A percentile compares a stretch with the other conserved stretches of the same genome.
These are phyloP conservation scores for Krasilnikovozyma curviuscula DNA, from an alignment of 768 basidiomycete species.

Conservation along the genomic window DNA sequence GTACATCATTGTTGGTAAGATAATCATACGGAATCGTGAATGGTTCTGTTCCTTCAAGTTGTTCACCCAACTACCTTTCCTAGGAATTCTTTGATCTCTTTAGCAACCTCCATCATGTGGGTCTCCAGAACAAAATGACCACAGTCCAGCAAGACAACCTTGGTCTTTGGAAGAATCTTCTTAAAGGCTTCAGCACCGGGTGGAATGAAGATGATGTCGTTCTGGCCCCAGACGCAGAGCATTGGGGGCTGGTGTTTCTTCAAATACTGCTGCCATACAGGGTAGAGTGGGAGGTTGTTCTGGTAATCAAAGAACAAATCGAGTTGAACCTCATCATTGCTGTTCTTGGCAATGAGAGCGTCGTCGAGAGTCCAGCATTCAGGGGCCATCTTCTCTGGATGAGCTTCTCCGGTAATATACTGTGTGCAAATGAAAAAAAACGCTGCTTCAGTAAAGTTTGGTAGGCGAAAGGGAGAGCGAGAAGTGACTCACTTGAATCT, in stretches of 20 bases:
- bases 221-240: conserved; percentile 35
- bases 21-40: too few relatives aligned
- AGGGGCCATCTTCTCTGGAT: too few relatives aligned
- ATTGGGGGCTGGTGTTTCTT: conserved; percentile 28
- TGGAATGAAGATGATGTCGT: conserved; percentile 32
- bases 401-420: too few relatives aligned
- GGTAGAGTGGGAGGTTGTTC: conserved; percentile 32
- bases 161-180: conserved; percentile 29
- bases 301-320: conserved; percentile 31
- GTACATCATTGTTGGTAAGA: too few relatives aligned
- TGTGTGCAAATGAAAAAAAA: too few relatives aligned
- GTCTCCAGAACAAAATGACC: conserved; percentile 36
- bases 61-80: too few relatives aligned
- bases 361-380: conserved; percentile 30
- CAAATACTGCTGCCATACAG: conserved; percentile 33
- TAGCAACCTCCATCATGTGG: conserved; percentile 29
- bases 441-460: neutral
- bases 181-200: conserved; percentile 33
- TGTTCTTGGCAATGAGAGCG: conserved; percentile 28
- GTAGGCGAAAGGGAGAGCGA: neutral
- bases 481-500: neutral
- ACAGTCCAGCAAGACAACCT: conserved; percentile 30
- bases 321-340: conserved; percentile 31
- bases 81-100: too few relatives aligned
- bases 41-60: too few relatives aligned